Base-by-base conservation (phyloP, 257 asterid species). In the Parsonsia alboflavescens region DNA sequence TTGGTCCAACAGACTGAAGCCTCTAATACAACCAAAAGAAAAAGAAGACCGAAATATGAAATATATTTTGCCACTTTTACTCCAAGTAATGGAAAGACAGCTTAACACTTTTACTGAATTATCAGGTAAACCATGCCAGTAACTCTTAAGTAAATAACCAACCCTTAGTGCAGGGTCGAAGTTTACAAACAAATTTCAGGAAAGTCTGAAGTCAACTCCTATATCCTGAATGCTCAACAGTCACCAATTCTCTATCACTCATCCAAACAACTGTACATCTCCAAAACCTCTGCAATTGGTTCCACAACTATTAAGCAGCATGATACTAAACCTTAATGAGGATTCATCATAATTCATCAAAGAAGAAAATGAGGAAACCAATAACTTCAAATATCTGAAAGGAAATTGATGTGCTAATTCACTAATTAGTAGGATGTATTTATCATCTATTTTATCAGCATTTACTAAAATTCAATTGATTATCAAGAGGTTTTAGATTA, bases 191-290 rank as follows among this genome's bases (percentile, higher is more conserved):
- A 48, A 48, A 48, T 48, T 48, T 13, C 52, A 48, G 52, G 16
- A 48, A 48, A 10, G 13, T 48, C 52, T 8, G 26, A 54, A 21
- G 26, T 54, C n/a, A 54, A 54, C 24, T 19, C 22, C 61, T 50
- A 54, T 54, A 54, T 54, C 28, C 61, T 54, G 26, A 54, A 54
- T 54, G 61, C 61, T 54, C 61, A 54, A 54, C 61, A 19, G 61
- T 21, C 10, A 21, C 61, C 26, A 54, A 21, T 54, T 21, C 61
- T 54, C 28, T 21, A 3, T 54, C 26, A 7, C 10, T 54, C 61
- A 54, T 5, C 26, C 61, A 54, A 54, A 53, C n/a, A 53, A 54
- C 24, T 54, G 61, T 7, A 54, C 26, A 54, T 54, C 11, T 19
- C 61, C 26, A 54, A 19, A 53, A 21, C 22, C 10, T 54, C n/a